Base-by-base conservation (phyloP, 345 rosid species). In the Citrus unshiu region DNA sequence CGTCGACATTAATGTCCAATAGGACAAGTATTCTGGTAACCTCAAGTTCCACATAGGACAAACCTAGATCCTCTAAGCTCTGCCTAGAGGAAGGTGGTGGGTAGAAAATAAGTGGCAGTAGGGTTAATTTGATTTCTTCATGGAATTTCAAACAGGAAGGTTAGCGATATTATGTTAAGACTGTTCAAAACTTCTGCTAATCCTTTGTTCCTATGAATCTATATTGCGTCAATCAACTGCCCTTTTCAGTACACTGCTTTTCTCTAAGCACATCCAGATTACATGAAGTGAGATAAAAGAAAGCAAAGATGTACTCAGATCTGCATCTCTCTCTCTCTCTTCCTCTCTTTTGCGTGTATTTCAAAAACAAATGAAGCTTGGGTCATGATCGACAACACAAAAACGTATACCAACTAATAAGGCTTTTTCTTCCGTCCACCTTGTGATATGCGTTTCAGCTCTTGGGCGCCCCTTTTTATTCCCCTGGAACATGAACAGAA, bases 381-480 rank as follows among this genome's bases (percentile, higher is more conserved):
- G 13, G 39, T 56, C 74, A 69, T 10, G 61, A 25, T 57, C 7
- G 40, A 46, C 13, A n/a, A 46, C 32, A 46, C 25, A 65, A 21
- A 56, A 64, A 6, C 19, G 7, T n/a, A 24, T 12, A 70, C 61
- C 10, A 35, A 73, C 67, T 83, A 90, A n/a, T 32, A 77, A 10
- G 91, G 77, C 29, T 94, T 92, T 76, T 84, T 85, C 87, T 89
- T 90, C 72, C 73, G 85, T 65, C 86, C 87, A 74, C 59, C 68
- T 72, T 9, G 70, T n/a, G 84, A 64, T 75, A 91, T 82, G 74
- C 93, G 91, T 80, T 84, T 90, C 61, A 92, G 88, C 77, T 88
- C 88, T 77, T 90, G 95, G 39, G 87, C 81, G 49, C 92, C 84
- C 18, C 75, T 82, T 81, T 82, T 91, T 70, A 91, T 81, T 80